Percentiles rank a stretch among this genome's conserved stretches.
Conservation (phyloP, 495 filamentous ascomycete genomes). For the Pyronema domesticum region DNA sequence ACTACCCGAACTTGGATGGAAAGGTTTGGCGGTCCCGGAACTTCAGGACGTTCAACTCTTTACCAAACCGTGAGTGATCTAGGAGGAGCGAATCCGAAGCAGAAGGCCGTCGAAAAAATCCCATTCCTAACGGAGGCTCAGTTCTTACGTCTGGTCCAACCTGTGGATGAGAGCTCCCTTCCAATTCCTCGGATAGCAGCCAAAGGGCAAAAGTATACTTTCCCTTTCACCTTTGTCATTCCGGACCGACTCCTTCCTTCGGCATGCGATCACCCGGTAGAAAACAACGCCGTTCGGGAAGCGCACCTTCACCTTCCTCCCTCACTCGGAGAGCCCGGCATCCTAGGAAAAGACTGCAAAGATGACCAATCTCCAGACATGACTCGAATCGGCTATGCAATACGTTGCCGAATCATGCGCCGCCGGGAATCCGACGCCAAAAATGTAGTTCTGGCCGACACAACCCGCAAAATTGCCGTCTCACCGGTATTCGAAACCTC, state of each 20-base stretch:
- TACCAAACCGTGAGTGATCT: constrained; percentile 27
- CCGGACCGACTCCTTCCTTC: constrained; percentile 51
- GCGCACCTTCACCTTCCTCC: constrained; percentile 69
- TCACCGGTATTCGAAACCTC: constrained; percentile 58
- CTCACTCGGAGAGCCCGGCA: constrained; percentile 48
- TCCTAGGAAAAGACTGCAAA: constrained; percentile 32
- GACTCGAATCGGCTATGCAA: constrained; percentile 53
- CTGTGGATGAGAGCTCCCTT: constrained; percentile 48
- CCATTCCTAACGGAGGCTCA: constrained; percentile 10
- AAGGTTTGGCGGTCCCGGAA: constrained; percentile 27
- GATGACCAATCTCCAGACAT: constrained; percentile 77
- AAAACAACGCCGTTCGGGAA: constrained; percentile 41
- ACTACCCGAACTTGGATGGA: constrained; percentile 21
- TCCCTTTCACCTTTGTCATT: constrained; percentile 79
- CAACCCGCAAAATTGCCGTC: constrained; percentile 49
- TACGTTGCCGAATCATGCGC: constrained; percentile 41
- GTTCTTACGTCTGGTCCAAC: constrained; percentile 73
- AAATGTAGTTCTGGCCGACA: constrained; percentile 29
- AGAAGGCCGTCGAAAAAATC: constrained; percentile 36
- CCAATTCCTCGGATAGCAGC: constrained; percentile 53
- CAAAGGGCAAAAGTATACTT: constrained; percentile 45
- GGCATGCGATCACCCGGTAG: constrained; percentile 40
- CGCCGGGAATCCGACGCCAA: constrained; percentile 11
- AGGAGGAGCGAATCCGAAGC: constrained; percentile 34
- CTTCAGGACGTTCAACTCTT: constrained; percentile 27